Percentiles rank a stretch among this genome's conserved stretches.
Conservation (phyloP, 176 grass and related monocot species). For the Oryza australiensis region DNA sequence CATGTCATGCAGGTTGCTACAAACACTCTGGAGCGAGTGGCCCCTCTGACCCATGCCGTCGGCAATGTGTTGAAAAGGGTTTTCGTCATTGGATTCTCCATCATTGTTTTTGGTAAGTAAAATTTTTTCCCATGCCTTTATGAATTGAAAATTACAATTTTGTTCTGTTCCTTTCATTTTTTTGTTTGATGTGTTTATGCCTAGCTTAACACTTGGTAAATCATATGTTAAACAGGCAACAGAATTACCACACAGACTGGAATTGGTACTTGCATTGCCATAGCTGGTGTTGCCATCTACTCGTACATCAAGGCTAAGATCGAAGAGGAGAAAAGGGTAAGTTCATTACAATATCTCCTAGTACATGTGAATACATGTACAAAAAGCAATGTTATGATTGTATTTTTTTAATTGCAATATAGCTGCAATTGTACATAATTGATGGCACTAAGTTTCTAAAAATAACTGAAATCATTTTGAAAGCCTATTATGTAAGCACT, state of each 20-base stretch:
- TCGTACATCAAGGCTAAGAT: conserved; percentile 98
- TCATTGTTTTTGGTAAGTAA: conserved; percentile 74
- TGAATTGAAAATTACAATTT: conserved; percentile 25
- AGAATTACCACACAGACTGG: conserved; percentile 90
- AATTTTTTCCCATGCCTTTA: background rate
- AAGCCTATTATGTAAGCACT: background rate
- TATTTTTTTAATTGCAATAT: conserved; percentile 20
- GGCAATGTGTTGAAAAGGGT: conserved; percentile 99
- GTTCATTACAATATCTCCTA: conserved; percentile 15
- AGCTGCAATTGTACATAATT: background rate
- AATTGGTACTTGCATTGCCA: conserved; percentile 87
- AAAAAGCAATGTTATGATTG: conserved; percentile 6
- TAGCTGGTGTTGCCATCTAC: conserved; percentile 88
- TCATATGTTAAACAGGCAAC: conserved; percentile 69
- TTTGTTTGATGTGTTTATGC: background rate
- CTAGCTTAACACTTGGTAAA: conserved; percentile 27
- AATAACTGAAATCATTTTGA: background rate
- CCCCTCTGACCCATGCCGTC: conserved; percentile 95
- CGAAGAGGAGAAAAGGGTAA: conserved; percentile 97
- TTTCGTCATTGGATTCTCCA: conserved; percentile 96
- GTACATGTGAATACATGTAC: conserved; percentile 2
- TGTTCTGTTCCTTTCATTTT: conserved; percentile 8
- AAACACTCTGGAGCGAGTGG: conserved; percentile 95
- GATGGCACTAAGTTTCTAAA: background rate
- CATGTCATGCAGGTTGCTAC: conserved; percentile 71